Conservation (phyloP, 192 early-diverging fungal species). For the Chytriomyces hyalinus region DNA sequence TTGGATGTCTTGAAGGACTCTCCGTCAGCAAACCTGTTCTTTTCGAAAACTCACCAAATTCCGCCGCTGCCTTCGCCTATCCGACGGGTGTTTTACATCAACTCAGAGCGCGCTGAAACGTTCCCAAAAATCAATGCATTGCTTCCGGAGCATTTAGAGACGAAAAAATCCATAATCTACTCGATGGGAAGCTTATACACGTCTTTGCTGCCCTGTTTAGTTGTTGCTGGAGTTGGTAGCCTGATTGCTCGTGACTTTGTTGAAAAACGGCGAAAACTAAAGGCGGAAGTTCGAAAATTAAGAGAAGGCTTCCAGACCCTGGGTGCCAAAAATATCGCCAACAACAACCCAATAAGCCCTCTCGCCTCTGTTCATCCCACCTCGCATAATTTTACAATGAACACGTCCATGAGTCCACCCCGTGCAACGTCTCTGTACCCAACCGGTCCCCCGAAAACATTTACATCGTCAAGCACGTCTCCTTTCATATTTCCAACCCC, state of each 20-base stretch:
- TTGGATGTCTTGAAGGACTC: conserved; percentile 1
- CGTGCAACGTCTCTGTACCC: no score
- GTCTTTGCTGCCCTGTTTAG: conserved; percentile 72
- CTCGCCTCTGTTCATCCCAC: not conserved
- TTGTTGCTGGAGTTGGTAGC: conserved; percentile 72
- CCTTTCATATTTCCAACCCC: not conserved
- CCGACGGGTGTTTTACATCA: conserved; percentile 72
- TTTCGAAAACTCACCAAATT: conserved; percentile 47
- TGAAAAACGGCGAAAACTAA: not conserved
- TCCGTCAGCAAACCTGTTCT: conserved; percentile 55
- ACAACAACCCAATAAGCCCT: not conserved
- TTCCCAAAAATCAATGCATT: conserved; percentile 70
- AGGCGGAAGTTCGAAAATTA: not conserved
- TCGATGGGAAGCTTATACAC: conserved; percentile 79
- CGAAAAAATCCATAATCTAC: conserved; percentile 66
- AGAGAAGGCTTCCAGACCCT: not conserved
- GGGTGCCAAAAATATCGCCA: not conserved
- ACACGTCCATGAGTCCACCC: no score
- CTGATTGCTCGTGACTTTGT: conserved; percentile 57
- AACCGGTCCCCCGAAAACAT: not conserved
- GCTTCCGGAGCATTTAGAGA: conserved; percentile 53
- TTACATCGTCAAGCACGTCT: not conserved
- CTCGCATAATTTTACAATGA: not conserved
- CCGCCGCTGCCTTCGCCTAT: conserved; percentile 59
- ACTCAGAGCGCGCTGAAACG: conserved; percentile 75